Conservation (phyloP, 352 stramenopile genomes). For the Phytopythium aichiense region DNA sequence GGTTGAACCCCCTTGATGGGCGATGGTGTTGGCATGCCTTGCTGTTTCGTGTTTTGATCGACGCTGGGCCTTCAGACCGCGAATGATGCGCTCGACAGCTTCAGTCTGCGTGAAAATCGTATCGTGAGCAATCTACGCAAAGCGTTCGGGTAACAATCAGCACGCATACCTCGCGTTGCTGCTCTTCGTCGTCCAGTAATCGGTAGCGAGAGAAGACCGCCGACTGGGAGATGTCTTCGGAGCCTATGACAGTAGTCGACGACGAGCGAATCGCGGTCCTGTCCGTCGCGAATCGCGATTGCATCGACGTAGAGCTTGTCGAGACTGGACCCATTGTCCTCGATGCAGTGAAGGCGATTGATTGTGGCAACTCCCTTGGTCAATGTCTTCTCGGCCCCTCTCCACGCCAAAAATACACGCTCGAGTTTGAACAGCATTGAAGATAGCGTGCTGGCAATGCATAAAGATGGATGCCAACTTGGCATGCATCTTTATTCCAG, state of each 20-base stretch:
- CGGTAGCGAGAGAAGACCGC: constrained; percentile 25
- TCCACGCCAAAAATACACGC: not conserved
- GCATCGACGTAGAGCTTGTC: not conserved
- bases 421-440: not conserved
- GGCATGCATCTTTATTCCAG: too few species aligned
- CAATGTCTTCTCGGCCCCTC: not conserved
- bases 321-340: not conserved
- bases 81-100: constrained; percentile 43
- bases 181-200: constrained; percentile 34
- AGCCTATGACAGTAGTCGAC: not conserved
- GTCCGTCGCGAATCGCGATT: not conserved
- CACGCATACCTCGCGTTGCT: constrained; percentile 22
- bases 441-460: not conserved
- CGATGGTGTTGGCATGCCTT: not conserved
- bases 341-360: not conserved
- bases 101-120: constrained; percentile 13
- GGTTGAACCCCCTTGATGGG: not conserved
- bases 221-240: not conserved
- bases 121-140: not conserved
- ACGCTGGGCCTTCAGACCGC: constrained; percentile 25
- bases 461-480: too few species aligned
- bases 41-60: constrained; percentile 9
- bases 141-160: not conserved
- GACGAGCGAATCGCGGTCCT: not conserved
- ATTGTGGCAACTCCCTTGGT: not conserved